A percentile compares a stretch with the other conserved stretches of the same genome.
These are phyloP conservation scores for Boletus semigastroideus DNA, from an alignment of 1,284 basidiomycete genomes.

Conservation along the genomic window DNA sequence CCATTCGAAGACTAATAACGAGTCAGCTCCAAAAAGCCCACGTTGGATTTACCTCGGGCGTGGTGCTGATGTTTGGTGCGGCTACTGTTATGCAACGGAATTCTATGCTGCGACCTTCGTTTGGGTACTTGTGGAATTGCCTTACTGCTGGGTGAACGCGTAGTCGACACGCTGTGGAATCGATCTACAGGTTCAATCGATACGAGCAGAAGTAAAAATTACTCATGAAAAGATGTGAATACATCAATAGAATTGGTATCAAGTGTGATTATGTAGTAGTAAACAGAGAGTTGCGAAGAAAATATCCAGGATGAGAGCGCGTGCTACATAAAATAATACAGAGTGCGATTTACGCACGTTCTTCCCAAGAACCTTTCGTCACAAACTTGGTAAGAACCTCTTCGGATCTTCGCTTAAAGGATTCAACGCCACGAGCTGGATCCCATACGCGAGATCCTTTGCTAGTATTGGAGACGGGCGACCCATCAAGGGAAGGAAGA, in stretches of 20 bases:
- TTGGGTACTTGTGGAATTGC: not conserved
- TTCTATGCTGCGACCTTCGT: too few species aligned
- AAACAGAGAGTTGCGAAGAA: not conserved
- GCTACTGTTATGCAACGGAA: too few species aligned
- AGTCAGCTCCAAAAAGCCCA: too few species aligned
- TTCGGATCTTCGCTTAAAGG: slow-evolving; percentile 81
- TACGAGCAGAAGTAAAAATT: not conserved
- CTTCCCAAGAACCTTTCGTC: slow-evolving; percentile 70
- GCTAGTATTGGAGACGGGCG: slow-evolving; percentile 22
- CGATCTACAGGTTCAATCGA: not conserved
- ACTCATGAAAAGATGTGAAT: not conserved
- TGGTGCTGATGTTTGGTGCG: too few species aligned
- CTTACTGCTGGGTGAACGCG: too few species aligned
- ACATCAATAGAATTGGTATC: slow-evolving; percentile 3
- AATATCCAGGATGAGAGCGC: not conserved
- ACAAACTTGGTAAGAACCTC: slow-evolving; percentile 78
- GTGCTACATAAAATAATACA: slow-evolving; percentile 2
- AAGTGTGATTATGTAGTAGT: slow-evolving; percentile 1
- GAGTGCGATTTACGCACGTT: slow-evolving; percentile 31
- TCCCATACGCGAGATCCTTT: slow-evolving; percentile 68
- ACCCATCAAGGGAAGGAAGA: slow-evolving; percentile 43
- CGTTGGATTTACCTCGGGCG: too few species aligned
- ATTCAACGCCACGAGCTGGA: slow-evolving; percentile 73
- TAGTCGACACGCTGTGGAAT: too few species aligned
- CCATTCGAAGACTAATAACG: too few species aligned